Evolutionary conservation across 352 stramenopile species (phyloP), one percentile per base, ranked within the genome.

Genomic region (Phytopythium delawarense): DNA sequence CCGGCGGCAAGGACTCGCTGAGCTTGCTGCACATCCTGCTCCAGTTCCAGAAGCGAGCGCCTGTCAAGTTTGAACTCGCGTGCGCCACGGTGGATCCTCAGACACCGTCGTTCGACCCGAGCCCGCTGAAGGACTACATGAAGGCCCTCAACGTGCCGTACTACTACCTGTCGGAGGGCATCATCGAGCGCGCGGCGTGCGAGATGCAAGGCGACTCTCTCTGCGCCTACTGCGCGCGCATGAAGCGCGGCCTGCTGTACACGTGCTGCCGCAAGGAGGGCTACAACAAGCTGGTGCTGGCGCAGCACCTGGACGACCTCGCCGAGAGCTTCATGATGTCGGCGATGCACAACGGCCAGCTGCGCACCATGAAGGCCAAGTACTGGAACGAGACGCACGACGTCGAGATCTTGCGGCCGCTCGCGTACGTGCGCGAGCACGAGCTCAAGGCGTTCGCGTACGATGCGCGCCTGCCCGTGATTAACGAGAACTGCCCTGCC

Each of bases 401-500:
- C 70, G 72, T 99, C 13, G 81, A 95, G 40, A 88, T 99, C 18
- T 97, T 99, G 45, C 91, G 97, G 6, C 97, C 97, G 20, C 76
- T 99, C 23, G 94, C 92, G 4, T 99, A 99, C 75, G 92, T 94
- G 50, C 91, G 97, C 23, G 97, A 99, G 79, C 84, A 88, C 57
- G 76, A 97, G 48, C 92, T 97, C 61, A 97, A 96, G 65, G 73
- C 81, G 45, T 91, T 91, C 64, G 81, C 81, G 39, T 86, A 86
- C 55, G 80, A 87, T 58, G 90, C 88, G 46, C 87, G 95, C 18
- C 75, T 99, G 21, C 97, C 96, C 8, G 86, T 99, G 30, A 99
- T 99, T 62, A 99, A 99, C 71, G 97, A 99, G 72, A 99, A 99
- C 76, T 99, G 97, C 65, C 97, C 97, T 15, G 97, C 97, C 13